These are phyloP conservation scores for Panicum hallii DNA, from an alignment of 202 grass and related monocot species.

Conservation along the genomic window DNA sequence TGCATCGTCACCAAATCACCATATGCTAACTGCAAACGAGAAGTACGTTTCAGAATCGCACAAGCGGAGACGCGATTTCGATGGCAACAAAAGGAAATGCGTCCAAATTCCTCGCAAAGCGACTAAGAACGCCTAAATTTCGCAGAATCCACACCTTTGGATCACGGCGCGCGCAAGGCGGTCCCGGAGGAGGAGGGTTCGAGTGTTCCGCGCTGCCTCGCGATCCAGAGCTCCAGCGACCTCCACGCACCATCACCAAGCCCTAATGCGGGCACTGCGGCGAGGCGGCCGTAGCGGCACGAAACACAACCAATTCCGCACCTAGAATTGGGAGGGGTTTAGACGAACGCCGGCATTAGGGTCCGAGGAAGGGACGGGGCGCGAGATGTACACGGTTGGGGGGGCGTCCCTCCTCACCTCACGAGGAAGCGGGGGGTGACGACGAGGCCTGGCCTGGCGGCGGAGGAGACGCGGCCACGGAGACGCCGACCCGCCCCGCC, in stretches of 20 bases:
- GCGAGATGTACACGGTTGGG: not conserved
- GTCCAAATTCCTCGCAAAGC: not conserved
- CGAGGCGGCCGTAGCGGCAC: not conserved
- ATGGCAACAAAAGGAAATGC: not conserved
- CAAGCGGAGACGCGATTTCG: not conserved
- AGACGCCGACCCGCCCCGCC: not conserved
- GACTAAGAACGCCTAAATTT: not conserved
- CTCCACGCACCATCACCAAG: not conserved
- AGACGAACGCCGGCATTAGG: not conserved
- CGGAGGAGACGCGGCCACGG: not conserved
- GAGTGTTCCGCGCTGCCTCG: not conserved
- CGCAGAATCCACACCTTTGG: conserved; percentile 5
- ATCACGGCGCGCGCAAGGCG: not conserved
- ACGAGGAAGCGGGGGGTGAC: not conserved
- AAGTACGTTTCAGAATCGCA: not conserved
- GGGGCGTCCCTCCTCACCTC: not conserved
- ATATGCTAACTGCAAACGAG: not conserved
- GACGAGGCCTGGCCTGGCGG: not conserved
- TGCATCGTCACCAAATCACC: not conserved
- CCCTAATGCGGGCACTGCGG: not conserved
- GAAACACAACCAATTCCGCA: not conserved
- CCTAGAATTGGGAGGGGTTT: not conserved
- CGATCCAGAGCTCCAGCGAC: not conserved
- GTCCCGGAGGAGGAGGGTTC: not conserved
- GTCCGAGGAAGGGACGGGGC: not conserved